These are phyloP conservation scores for Bacidia gigantensis DNA, from an alignment of 495 filamentous ascomycete genomes.

Conservation along the genomic window DNA sequence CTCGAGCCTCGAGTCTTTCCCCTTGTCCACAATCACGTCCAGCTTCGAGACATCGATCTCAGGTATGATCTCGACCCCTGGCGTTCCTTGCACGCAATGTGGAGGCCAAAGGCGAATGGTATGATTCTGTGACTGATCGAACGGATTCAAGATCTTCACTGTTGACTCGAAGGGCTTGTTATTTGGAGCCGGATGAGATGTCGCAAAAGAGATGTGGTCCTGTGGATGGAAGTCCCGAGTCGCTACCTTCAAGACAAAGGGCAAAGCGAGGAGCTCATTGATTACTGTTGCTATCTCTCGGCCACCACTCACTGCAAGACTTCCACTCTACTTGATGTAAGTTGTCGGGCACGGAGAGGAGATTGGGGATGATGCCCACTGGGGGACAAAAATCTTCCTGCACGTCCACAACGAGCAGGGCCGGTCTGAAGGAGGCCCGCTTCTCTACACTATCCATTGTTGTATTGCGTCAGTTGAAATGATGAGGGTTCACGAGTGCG, in stretches of 20 bases:
- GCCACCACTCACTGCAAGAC: constrained; percentile 62
- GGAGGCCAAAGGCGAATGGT: constrained; percentile 69
- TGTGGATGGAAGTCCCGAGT: constrained; percentile 83
- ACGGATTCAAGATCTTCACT: constrained; percentile 53
- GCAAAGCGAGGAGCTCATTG: constrained; percentile 60
- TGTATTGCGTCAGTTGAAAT: neutral
- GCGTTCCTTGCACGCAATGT: constrained; percentile 68
- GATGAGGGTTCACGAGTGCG: neutral
- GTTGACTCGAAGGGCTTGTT: constrained; percentile 52
- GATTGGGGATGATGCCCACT: constrained; percentile 31
- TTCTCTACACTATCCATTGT: neutral
- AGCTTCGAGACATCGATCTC: constrained; percentile 52
- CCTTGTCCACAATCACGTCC: constrained; percentile 62
- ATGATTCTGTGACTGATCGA: constrained; percentile 47
- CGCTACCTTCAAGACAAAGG: constrained; percentile 61
- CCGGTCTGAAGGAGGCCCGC: constrained; percentile 32
- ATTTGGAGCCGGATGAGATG: constrained; percentile 53
- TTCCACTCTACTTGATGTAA: constrained; percentile 46
- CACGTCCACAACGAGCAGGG: constrained; percentile 69
- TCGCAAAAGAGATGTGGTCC: constrained; percentile 80
- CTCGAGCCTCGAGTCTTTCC: constrained; percentile 56
- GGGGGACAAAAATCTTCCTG: constrained; percentile 97
- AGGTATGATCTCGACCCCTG: constrained; percentile 59
- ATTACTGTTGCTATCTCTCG: constrained; percentile 54
- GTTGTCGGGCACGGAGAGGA: neutral